Percentiles rank a stretch among this genome's conserved stretches.
These are phyloP conservation scores for Brassica incana DNA, from an alignment of 345 rosid species.

Conservation along the genomic window DNA sequence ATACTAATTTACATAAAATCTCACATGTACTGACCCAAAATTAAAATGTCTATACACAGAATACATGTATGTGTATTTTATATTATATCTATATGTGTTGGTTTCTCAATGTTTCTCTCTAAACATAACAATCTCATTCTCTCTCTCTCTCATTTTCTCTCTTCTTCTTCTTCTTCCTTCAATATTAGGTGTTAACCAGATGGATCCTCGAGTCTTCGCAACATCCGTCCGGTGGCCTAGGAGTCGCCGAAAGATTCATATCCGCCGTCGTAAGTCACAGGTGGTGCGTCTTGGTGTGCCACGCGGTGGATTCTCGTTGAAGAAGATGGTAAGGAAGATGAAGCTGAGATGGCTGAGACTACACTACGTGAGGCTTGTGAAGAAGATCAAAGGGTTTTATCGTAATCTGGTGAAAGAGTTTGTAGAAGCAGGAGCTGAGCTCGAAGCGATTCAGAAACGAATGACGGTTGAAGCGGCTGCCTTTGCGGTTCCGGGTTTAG, in stretches of 20 bases:
- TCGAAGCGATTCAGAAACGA: slow-evolving; percentile 62
- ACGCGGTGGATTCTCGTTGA: slow-evolving; percentile 40
- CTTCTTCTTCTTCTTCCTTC: not conserved
- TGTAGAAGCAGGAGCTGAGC: slow-evolving; percentile 42
- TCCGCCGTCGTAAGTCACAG: slow-evolving; percentile 50
- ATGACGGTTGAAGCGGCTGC: slow-evolving; percentile 57
- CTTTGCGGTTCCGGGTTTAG: slow-evolving; percentile 64
- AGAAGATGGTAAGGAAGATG: slow-evolving; percentile 50
- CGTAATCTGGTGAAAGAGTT: slow-evolving; percentile 55
- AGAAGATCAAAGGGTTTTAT: slow-evolving; percentile 59
- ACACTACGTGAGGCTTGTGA: slow-evolving; percentile 47
- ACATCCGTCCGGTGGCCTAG: slow-evolving; percentile 30
- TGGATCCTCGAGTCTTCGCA: slow-evolving; percentile 20
- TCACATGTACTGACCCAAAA: slow-evolving; percentile 37
- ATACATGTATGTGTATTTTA: not conserved
- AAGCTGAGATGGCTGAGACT: slow-evolving; percentile 59
- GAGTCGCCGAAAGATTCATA: slow-evolving; percentile 40
- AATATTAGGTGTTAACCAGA: not conserved
- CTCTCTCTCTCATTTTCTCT: not conserved
- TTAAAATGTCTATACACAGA: not conserved
- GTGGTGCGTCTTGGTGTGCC: slow-evolving; percentile 57
- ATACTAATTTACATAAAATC: slow-evolving; percentile 1
- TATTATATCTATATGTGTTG: not conserved
- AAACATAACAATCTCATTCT: not conserved
- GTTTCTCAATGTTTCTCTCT: slow-evolving; percentile 14